Conservation (phyloP, 2,329 filamentous ascomycete genomes). For the Epichloe elymi region DNA sequence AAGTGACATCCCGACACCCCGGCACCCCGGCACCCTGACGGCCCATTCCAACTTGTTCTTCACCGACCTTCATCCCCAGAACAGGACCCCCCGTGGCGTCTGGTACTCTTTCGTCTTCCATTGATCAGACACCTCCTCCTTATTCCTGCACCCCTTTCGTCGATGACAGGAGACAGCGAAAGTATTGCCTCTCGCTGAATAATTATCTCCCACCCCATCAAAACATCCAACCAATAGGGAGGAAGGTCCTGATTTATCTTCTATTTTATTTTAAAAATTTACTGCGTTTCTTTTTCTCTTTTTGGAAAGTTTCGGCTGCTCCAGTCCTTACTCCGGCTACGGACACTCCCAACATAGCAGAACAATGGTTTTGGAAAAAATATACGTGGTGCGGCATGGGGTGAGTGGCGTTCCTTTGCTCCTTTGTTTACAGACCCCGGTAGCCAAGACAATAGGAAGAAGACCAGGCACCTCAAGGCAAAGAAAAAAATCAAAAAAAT, state of each 20-base stretch:
- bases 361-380: constrained; percentile 52
- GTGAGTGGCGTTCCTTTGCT: constrained; percentile 34
- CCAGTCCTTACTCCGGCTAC: neutral
- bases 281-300: neutral
- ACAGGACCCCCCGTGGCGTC: neutral
- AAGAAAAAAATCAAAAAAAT: neutral
- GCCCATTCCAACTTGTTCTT: neutral
- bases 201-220: no score
- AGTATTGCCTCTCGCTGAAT: no score
- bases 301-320: no score
- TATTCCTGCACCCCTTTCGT: no score
- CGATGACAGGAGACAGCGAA: no score
- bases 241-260: no score
- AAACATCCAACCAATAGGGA: no score
- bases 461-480: neutral
- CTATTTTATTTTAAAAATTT: neutral
- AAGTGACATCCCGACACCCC: neutral
- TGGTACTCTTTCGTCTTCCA: neutral
- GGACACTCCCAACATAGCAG: neutral
- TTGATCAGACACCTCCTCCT: neutral
- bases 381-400: constrained; percentile 63
- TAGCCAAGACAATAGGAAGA: constrained; percentile 2
- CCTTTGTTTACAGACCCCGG: neutral
- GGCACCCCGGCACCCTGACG: neutral
- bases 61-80: neutral